phyloP scores from a whole-genome alignment of 768 basidiomycete genomes.

The Lentinus brumalis region DNA sequence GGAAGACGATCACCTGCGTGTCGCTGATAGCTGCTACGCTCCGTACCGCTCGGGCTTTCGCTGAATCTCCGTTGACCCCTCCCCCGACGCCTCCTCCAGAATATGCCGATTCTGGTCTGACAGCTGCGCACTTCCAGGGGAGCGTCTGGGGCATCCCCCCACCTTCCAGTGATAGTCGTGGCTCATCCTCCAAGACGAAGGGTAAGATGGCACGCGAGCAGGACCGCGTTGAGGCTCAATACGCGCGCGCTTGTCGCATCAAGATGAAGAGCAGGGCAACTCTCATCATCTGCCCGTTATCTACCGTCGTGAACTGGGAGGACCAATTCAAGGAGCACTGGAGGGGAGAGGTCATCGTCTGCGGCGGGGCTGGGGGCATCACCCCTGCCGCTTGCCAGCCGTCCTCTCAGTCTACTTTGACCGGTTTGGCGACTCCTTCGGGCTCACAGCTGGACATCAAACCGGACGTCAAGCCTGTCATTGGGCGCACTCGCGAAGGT shows the following conservation, averaged over 20 bases:
- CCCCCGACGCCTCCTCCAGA: conserved; percentile 38
- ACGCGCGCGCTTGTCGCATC: conserved; percentile 70
- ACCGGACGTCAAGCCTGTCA: conserved; percentile 14
- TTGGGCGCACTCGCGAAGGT: conserved; percentile 26
- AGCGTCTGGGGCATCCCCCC: conserved; percentile 85
- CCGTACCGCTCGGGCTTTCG: conserved; percentile 66
- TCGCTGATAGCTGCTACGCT: conserved; percentile 91
- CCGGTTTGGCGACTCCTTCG: conserved; percentile 9
- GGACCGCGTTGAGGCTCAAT: conserved; percentile 73
- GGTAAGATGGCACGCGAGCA: conserved; percentile 65
- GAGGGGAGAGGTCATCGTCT: conserved; percentile 82
- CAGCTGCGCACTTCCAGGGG: conserved; percentile 66
- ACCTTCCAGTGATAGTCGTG: conserved; percentile 23
- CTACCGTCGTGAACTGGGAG: conserved; percentile 98
- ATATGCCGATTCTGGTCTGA: conserved; percentile 36
- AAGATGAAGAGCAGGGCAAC: conserved; percentile 87
- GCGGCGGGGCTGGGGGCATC: conserved; percentile 72
- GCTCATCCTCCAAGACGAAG: conserved; percentile 52
- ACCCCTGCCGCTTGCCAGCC: conserved; percentile 25
- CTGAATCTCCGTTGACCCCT: conserved; percentile 50
- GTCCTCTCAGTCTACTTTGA: conserved; percentile 15
- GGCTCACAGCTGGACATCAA: conserved; percentile 21
- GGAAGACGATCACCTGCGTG: conserved; percentile 95
- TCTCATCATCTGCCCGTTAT: conserved; percentile 94
- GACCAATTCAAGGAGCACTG: conserved; percentile 98